These are phyloP conservation scores for Saraca asoca DNA, from an alignment of 331 rosid species.

Conservation along the genomic window DNA sequence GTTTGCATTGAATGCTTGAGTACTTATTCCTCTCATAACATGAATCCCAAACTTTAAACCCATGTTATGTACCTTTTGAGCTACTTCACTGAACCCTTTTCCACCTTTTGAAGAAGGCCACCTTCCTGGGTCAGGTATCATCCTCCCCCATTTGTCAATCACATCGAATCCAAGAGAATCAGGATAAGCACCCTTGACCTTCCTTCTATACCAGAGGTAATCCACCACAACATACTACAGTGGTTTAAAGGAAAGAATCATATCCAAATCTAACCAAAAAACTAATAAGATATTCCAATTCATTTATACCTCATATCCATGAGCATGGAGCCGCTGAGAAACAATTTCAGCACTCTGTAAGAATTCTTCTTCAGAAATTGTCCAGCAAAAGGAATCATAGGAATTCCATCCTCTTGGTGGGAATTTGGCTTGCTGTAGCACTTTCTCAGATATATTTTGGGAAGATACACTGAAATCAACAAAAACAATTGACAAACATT, in stretches of 20 bases:
- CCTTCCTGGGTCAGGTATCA: conserved; percentile 80
- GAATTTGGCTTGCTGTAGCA: conserved; percentile 48
- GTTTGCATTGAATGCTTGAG: conserved; percentile 92
- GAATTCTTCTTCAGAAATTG: conserved; percentile 78
- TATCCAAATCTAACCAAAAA: conserved; percentile 25
- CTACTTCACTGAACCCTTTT: conserved; percentile 71
- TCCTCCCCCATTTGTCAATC: conserved; percentile 93
- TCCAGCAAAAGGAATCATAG: conserved; percentile 89
- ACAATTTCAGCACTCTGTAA: conserved; percentile 60
- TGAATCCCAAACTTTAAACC: conserved; percentile 97
- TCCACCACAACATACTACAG: conserved; percentile 91
- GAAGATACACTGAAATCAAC: conserved; percentile 52
- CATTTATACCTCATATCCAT: conserved; percentile 81
- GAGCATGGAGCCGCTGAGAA: conserved; percentile 49
- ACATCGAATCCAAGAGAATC: conserved; percentile 90
- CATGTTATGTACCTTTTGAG: conserved; percentile 70
- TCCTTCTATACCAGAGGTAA: conserved; percentile 92
- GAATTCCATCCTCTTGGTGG: conserved; percentile 99
- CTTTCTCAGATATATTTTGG: conserved; percentile 33
- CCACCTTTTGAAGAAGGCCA: conserved; percentile 93
- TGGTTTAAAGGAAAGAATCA: conserved; percentile 27
- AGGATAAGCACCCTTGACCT: conserved; percentile 66
- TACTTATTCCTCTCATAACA: conserved; percentile 97
- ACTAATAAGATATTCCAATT: conserved; percentile 33
- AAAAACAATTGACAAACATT: not conserved